Evolutionary conservation across 2,329 filamentous ascomycete genomes (phyloP), one percentile per base, ranked within the genome.

Genomic region (Verticillium albo-atrum): DNA sequence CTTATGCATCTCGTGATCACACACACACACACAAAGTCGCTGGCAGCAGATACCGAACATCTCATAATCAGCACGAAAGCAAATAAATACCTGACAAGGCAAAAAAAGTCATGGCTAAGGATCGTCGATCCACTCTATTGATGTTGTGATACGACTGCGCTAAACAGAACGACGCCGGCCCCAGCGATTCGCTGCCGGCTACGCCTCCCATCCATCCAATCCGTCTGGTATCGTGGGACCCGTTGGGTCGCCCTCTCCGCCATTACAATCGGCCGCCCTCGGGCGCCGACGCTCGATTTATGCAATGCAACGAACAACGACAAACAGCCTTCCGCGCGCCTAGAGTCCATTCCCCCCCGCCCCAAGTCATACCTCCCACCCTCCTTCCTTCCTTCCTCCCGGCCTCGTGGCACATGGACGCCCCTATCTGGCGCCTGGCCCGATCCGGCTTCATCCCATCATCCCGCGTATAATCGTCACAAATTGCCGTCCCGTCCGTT

Each of bases 391-490:
- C 30, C 30, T 32, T 6, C 12, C 30, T 12, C 34, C 34, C 34
- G 17, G 14, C 34, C 34, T n/a, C 34, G 15, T 6, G 34, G 14
- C 34, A 17, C 15, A 35, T 35, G 15, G 12, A 14, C 30, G 30
- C 14, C 30, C 6, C 14, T 37, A n/a, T 37, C 3, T 15, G 14
- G 17, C 34, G 34, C 17, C 34, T 17, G n/a, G 42, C 42, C 42
- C 14, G 42, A 23, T 20, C 42, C 42, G n/a, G 42, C 42, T 50
- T 50, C 42, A 10, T 50, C 25, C 54, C 54, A 27, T 56, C 54
- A 27, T 56, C 54, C 54, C 35, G 37, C 54, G 35, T 56, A 37
- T 47, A 56, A 37, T 56, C 54, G 54, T 56, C n/a, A 56, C 54
- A 47, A 56, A 35, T 37, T 37, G 32, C 25, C 25, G 28, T 17